Evolutionary conservation across 202 grass and related monocot genomes (phyloP).

Genomic region (Dendrocalamus latiflorus): DNA sequence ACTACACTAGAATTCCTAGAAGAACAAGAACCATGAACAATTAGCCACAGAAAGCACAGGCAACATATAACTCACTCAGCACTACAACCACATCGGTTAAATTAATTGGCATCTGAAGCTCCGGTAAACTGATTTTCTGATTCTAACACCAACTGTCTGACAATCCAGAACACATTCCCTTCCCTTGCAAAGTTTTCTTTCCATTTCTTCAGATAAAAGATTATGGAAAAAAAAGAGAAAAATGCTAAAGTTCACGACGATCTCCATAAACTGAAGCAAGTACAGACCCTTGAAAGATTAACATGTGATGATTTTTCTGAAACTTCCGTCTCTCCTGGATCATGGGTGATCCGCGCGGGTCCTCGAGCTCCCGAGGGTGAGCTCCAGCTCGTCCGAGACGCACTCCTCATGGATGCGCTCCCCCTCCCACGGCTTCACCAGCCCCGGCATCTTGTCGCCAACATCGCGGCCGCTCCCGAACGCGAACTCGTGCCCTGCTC

Average conservation of each 20-base stretch:
- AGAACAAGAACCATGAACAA: not conserved
- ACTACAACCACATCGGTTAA: not conserved
- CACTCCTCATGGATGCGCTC: conserved; percentile 47
- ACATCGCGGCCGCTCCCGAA: conserved; percentile 32
- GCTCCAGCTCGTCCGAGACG: conserved; percentile 52
- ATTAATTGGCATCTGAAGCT: not conserved
- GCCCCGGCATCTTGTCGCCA: not conserved
- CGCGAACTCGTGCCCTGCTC: conserved; percentile 30
- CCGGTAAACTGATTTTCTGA: not conserved
- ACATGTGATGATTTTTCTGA: not conserved
- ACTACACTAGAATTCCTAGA: not conserved
- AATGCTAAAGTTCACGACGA: conserved; percentile 14
- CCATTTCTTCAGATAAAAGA: conserved; percentile 4
- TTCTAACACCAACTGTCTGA: not conserved
- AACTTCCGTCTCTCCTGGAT: not conserved
- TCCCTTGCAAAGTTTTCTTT: not conserved
- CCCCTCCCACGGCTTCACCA: conserved; percentile 58
- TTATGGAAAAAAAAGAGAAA: not conserved
- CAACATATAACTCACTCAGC: not conserved
- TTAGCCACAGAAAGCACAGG: not conserved
- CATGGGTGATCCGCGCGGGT: conserved; percentile 31
- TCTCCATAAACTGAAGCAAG: conserved; percentile 25
- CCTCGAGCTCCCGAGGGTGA: conserved; percentile 58
- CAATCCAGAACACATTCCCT: not conserved
- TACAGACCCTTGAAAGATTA: not conserved